These are phyloP conservation scores for Paramarasmius palmivorus DNA, from an alignment of 1,284 basidiomycete species.

Conservation along the genomic window DNA sequence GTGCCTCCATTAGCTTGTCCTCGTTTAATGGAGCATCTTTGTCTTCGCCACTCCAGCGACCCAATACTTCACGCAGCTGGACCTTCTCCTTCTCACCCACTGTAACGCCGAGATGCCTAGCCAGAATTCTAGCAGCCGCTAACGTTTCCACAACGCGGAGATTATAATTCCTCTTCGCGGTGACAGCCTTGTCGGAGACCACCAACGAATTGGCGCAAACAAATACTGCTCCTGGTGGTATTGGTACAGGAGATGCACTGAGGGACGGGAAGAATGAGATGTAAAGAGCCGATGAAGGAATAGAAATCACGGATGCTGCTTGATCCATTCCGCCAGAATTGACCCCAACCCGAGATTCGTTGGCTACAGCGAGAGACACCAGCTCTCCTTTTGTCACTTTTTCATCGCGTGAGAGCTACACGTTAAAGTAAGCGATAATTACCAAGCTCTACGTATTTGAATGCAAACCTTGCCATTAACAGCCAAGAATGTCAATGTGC, in stretches of 20 bases:
- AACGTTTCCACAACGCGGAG: constrained; percentile 87
- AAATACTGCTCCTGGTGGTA: constrained; percentile 58
- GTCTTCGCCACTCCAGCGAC: constrained; percentile 47
- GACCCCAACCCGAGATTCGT: constrained; percentile 82
- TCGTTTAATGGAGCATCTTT: constrained; percentile 39
- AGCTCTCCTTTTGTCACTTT: constrained; percentile 67
- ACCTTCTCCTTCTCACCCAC: constrained; percentile 48
- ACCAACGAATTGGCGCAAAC: constrained; percentile 86
- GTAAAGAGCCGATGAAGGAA: constrained; percentile 71
- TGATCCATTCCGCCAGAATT: constrained; percentile 85
- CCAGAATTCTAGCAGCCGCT: constrained; percentile 74
- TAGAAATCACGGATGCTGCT: constrained; percentile 78
- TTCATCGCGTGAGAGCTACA: constrained; percentile 26
- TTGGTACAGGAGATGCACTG: constrained; percentile 59
- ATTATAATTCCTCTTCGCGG: constrained; percentile 80
- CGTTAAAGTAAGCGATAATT: neutral
- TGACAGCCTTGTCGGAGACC: constrained; percentile 79
- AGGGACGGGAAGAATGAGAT: constrained; percentile 83
- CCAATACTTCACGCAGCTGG: constrained; percentile 54
- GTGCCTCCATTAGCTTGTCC: constrained; percentile 43
- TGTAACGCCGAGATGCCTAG: constrained; percentile 50
- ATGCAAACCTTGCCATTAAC: constrained; percentile 65
- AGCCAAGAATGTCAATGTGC: constrained; percentile 75
- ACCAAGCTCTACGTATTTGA: neutral
- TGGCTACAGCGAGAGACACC: constrained; percentile 77